phyloP scores from a whole-genome alignment of 1,139 yeast species.

The Pneumocystis jirovecii region DNA sequence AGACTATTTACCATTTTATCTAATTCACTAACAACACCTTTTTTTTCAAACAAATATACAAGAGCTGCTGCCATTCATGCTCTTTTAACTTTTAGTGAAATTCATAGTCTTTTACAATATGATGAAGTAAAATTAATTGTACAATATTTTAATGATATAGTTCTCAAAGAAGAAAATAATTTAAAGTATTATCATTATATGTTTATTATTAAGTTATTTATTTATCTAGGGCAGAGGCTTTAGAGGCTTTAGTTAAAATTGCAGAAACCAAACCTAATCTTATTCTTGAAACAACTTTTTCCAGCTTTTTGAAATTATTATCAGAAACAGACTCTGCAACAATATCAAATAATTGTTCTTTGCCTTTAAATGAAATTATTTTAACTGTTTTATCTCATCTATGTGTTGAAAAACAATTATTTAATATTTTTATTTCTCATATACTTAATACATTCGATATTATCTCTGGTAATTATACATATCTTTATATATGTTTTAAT shows the following conservation, averaged over 20 bases:
- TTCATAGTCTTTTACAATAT: constrained; percentile 32
- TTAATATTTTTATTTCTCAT: constrained; percentile 25
- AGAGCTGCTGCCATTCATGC: constrained; percentile 47
- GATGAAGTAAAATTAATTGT: constrained; percentile 50
- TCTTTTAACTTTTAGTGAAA: constrained; percentile 38
- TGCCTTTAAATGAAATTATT: constrained; percentile 17
- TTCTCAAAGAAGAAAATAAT: constrained; percentile 33
- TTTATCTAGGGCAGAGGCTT: constrained; percentile 23
- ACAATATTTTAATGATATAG: constrained; percentile 50
- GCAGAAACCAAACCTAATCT: constrained; percentile 30
- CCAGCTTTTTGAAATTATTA: constrained; percentile 39
- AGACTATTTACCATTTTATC: neutral
- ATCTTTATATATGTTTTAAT: constrained; percentile 8
- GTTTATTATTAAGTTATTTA: neutral
- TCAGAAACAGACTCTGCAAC: constrained; percentile 29
- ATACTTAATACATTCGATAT: constrained; percentile 22
- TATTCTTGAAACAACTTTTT: constrained; percentile 46
- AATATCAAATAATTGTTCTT: constrained; percentile 10
- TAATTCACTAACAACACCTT: neutral
- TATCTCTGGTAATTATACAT: constrained; percentile 10
- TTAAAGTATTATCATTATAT: constrained; percentile 10
- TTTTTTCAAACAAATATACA: constrained; percentile 1
- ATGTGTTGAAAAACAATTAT: constrained; percentile 21
- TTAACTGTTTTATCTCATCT: constrained; percentile 23
- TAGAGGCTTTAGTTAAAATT: constrained; percentile 41